Percentiles rank a stretch among this genome's conserved stretches.
Evolutionary conservation across 148 eudicot species (phyloP).

Genomic region (Vaccinium vitisidaea): DNA sequence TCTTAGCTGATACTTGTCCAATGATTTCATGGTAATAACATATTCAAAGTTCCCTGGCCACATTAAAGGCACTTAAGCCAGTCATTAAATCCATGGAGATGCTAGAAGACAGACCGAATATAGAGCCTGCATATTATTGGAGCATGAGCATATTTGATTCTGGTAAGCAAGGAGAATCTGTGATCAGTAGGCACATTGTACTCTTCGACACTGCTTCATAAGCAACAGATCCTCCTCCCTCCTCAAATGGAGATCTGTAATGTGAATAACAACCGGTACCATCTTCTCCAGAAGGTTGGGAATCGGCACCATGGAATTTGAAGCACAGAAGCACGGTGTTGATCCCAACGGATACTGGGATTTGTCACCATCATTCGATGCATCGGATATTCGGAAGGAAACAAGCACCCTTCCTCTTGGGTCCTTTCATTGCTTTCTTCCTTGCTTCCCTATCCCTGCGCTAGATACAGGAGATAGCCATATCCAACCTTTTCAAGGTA

Average conservation of each 20-base stretch:
- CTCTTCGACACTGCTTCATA: constrained; percentile 69
- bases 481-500: constrained; percentile 78
- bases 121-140: constrained; percentile 80
- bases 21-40: constrained; percentile 3
- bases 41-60: constrained; percentile 11
- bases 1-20: constrained; percentile 17
- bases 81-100: constrained; percentile 15
- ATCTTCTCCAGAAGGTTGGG: constrained; percentile 46
- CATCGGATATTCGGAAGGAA: constrained; percentile 48
- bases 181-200: constrained; percentile 74
- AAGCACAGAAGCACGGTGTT: constrained; percentile 84
- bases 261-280: constrained; percentile 57
- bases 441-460: constrained; percentile 99
- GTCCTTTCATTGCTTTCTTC: constrained; percentile 96
- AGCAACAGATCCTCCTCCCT: constrained; percentile 83
- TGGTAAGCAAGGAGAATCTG: constrained; percentile 83
- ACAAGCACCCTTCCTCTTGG: constrained; percentile 74
- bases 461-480: constrained; percentile 82
- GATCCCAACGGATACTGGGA: constrained; percentile 79
- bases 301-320: constrained; percentile 70
- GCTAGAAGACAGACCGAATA: constrained; percentile 89
- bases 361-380: constrained; percentile 56
- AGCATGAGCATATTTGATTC: constrained; percentile 96
- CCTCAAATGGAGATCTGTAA: constrained; percentile 70
- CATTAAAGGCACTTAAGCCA: constrained; percentile 14